These are phyloP conservation scores for Tolypocladium tropicale DNA, from an alignment of 2,329 filamentous ascomycete genomes.

Conservation along the genomic window DNA sequence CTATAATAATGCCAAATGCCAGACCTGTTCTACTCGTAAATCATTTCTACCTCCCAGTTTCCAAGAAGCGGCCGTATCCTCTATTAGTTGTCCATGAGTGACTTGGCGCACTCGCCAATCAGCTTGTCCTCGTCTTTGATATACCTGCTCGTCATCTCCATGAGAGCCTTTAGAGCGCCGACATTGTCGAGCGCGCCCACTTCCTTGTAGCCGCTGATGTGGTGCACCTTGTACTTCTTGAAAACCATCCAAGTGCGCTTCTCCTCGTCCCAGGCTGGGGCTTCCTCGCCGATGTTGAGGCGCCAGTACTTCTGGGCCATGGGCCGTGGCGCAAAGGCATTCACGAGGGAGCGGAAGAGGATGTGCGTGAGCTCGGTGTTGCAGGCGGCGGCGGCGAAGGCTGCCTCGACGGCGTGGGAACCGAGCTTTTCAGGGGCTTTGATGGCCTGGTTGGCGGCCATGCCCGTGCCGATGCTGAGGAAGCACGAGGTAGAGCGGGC, in stretches of 20 bases:
- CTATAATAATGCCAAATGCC: not conserved
- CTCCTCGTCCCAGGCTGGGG: conserved; percentile 5
- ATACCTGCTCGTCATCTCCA: not conserved
- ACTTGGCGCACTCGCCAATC: not conserved
- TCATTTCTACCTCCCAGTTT: not conserved
- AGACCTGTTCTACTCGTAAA: not conserved
- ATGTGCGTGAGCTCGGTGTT: conserved; percentile 6
- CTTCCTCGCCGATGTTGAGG: conserved; percentile 3
- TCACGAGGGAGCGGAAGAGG: conserved; percentile 5
- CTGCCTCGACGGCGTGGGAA: not conserved
- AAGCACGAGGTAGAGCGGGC: conserved; percentile 5
- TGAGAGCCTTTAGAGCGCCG: not conserved
- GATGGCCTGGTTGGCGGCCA: conserved; percentile 1
- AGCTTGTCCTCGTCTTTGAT: not conserved
- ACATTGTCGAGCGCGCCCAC: not conserved
- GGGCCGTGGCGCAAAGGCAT: conserved; percentile 3
- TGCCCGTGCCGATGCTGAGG: conserved; percentile 7
- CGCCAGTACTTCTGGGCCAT: conserved; percentile 7
- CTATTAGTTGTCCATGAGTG: not conserved
- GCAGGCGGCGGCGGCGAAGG: conserved; percentile 2
- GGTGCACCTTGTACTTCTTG: not conserved
- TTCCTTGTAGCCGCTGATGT: not conserved
- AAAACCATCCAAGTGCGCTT: not conserved
- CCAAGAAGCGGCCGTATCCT: not conserved
- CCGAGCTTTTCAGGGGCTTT: not conserved